phyloP scores from a whole-genome alignment of 2,329 filamentous ascomycete species.

The Mycosphaerella arachidis region DNA sequence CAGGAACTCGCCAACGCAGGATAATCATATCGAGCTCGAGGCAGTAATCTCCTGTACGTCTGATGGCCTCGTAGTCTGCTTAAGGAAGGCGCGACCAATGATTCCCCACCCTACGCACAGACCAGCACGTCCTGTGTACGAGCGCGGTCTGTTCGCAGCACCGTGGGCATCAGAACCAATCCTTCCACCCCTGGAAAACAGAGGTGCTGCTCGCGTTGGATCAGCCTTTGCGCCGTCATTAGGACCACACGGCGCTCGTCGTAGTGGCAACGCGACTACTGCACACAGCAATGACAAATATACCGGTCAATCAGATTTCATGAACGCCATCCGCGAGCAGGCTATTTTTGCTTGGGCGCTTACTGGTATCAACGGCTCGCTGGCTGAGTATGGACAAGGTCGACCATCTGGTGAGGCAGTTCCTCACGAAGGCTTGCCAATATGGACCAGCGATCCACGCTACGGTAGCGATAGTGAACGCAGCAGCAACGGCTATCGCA shows the following conservation, averaged over 20 bases:
- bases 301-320: constrained; percentile 56
- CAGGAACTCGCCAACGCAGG: constrained; percentile 11
- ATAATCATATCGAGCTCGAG: constrained; percentile 65
- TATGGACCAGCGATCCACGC: constrained; percentile 49
- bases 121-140: constrained; percentile 43
- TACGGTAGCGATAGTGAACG: not conserved
- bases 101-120: constrained; percentile 56
- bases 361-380: constrained; percentile 71
- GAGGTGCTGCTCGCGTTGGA: constrained; percentile 26
- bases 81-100: constrained; percentile 67
- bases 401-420: constrained; percentile 59
- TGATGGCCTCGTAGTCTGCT: constrained; percentile 76
- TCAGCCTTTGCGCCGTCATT: constrained; percentile 36
- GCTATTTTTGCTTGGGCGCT: constrained; percentile 85
- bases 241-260: constrained; percentile 30
- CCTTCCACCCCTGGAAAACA: constrained; percentile 37
- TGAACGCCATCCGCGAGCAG: constrained; percentile 76
- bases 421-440: constrained; percentile 56
- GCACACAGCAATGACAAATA: constrained; percentile 46
- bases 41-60: constrained; percentile 90
- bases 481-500: constrained; percentile 7
- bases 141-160: constrained; percentile 69
- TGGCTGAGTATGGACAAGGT: constrained; percentile 61
- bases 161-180: constrained; percentile 72
- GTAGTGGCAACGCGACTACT: constrained; percentile 5